These are phyloP conservation scores for Cicer chorassanicum DNA, from an alignment of 306 rosid species.

Conservation along the genomic window DNA sequence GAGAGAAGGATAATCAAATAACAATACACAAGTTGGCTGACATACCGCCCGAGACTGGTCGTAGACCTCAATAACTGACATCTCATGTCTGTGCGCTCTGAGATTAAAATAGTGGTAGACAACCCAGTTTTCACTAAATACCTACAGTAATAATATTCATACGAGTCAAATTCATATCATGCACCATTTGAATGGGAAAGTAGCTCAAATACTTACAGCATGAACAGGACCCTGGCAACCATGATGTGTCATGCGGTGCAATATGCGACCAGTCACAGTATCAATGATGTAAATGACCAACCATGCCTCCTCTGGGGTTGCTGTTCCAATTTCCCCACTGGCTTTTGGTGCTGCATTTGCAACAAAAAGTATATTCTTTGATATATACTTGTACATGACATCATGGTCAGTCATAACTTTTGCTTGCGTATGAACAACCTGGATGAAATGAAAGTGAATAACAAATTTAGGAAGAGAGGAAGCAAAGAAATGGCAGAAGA, in stretches of 20 bases:
- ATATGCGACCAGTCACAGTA: slow-evolving; percentile 85
- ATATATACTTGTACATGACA: slow-evolving; percentile 85
- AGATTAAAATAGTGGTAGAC: slow-evolving; percentile 98
- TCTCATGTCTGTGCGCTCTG: slow-evolving; percentile 97
- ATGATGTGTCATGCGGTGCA: slow-evolving; percentile 89
- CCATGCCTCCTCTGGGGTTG: slow-evolving; percentile 87
- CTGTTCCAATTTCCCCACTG: slow-evolving; percentile 79
- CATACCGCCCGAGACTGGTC: slow-evolving; percentile 98
- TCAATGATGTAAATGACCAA: slow-evolving; percentile 88
- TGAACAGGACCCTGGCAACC: slow-evolving; percentile 97
- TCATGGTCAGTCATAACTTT: slow-evolving; percentile 86
- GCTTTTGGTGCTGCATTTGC: slow-evolving; percentile 95
- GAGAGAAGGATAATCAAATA: slow-evolving; percentile 10
- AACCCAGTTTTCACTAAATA: slow-evolving; percentile 98
- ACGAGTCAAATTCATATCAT: slow-evolving; percentile 29
- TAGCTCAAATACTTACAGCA: slow-evolving; percentile 69
- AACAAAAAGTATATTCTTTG: slow-evolving; percentile 84
- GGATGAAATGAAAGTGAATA: slow-evolving; percentile 38
- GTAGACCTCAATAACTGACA: slow-evolving; percentile 93
- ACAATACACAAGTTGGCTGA: slow-evolving; percentile 43
- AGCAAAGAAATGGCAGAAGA: slow-evolving; percentile 35
- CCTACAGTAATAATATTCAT: slow-evolving; percentile 59
- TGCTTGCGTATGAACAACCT: slow-evolving; percentile 99
- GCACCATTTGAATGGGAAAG: slow-evolving; percentile 38
- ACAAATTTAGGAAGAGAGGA: slow-evolving; percentile 23